Conservation (phyloP, 768 basidiomycete species). For the Agrocybe pediades region DNA sequence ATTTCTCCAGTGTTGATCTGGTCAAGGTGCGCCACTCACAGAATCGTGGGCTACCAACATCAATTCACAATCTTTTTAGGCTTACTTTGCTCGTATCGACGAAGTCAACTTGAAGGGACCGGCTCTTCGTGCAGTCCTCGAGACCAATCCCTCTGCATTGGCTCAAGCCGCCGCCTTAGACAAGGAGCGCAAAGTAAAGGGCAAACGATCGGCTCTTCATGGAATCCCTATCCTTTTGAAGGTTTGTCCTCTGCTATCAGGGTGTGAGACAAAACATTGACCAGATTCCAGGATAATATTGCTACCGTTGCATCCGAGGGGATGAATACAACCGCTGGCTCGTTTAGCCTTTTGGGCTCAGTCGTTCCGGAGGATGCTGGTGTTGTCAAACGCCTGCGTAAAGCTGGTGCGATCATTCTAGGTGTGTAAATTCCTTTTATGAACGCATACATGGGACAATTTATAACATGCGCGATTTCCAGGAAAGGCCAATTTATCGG, state of each 20-base stretch:
- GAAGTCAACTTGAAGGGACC: slow-evolving; percentile 69
- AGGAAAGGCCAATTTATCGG: slow-evolving; percentile 60
- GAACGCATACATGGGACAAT: neutral
- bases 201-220: slow-evolving; percentile 50
- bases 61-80: slow-evolving; percentile 37
- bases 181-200: slow-evolving; percentile 37
- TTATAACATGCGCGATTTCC: neutral
- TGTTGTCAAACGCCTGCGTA: slow-evolving; percentile 42
- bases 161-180: slow-evolving; percentile 53
- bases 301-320: slow-evolving; percentile 48
- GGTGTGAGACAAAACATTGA: neutral
- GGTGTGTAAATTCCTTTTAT: slow-evolving; percentile 28
- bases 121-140: slow-evolving; percentile 57
- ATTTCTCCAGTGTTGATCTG: slow-evolving; percentile 61
- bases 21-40: slow-evolving; percentile 45
- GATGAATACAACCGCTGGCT: slow-evolving; percentile 50
- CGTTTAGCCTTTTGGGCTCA: slow-evolving; percentile 41
- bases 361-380: slow-evolving; percentile 48
- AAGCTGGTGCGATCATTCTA: slow-evolving; percentile 46
- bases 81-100: slow-evolving; percentile 66
- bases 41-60: neutral
- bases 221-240: slow-evolving; percentile 58
- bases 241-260: slow-evolving; percentile 21
- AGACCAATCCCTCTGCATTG: slow-evolving; percentile 56
- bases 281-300: slow-evolving; percentile 42